Evolutionary conservation across 192 early-diverging fungal genomes (phyloP), one percentile per base, ranked within the genome.

Genomic region (Backusella psychrophila): DNA sequence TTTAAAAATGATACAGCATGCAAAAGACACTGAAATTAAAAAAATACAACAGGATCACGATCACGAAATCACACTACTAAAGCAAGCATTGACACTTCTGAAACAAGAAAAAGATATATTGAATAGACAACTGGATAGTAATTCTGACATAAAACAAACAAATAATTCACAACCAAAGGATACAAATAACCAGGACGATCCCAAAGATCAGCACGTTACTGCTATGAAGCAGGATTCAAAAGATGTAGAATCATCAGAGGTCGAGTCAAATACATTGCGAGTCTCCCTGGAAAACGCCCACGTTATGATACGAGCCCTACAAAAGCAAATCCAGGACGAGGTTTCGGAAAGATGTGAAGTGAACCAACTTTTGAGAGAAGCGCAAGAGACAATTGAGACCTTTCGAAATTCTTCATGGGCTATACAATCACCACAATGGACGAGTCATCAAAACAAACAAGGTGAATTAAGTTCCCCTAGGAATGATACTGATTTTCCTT

Each of bases 321-420:
- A 69, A 69, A 21, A 69, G 9, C 8, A 21, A 23, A 21, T 69
- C 6, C n/a, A 69, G 34, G 7, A 23, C 19, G 36, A 41, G 21
- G 21, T 1, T 4, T 3, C 8, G 3, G n/a, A 69, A 14, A 35
- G 23, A 38, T 2, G 2, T 12, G 68, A 69, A 23, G 38, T 41
- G 17, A 21, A 69, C 14, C 19, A 69, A 7, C 34, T 69, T 39
- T 69, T 69, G n/a, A 39, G 36, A 38, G 68, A 69, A 12, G 68
- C 68, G 4, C 68, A 69, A 38, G 68, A 69, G 21, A 69, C 68
- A 11, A 69, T 69, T 69, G 68, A 69, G 35, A 41, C 2, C 36
- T 69, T 38, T 41, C 68, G n/a, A 41, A 67, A 26, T n/a, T 31
- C 63, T 3, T 23, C 19, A 38, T 69, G 0, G 8, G 35, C 34